Conservation (phyloP, 495 filamentous ascomycete species). For the Penicillium soppii region DNA sequence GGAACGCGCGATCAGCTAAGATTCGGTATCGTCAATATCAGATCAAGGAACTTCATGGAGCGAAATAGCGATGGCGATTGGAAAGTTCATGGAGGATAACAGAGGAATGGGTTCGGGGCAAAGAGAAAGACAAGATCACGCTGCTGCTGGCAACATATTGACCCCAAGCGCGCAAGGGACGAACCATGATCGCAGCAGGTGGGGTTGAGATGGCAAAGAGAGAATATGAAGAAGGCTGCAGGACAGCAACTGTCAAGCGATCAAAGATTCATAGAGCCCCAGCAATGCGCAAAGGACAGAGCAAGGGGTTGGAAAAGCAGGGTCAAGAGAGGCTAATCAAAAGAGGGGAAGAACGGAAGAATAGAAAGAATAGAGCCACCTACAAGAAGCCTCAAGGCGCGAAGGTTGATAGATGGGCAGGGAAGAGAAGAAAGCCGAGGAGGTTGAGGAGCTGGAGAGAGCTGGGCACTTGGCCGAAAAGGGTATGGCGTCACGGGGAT, state of each 20-base stretch:
- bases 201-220: constrained; percentile 12
- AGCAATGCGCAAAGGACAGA: constrained; percentile 26
- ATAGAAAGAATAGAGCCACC: constrained; percentile 39
- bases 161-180: not conserved
- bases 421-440: constrained; percentile 15
- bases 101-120: constrained; percentile 15
- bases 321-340: constrained; percentile 14
- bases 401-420: constrained; percentile 19
- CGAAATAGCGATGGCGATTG: constrained; percentile 18
- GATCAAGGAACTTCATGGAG: constrained; percentile 29
- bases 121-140: constrained; percentile 20
- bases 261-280: constrained; percentile 16
- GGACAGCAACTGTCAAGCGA: constrained; percentile 12
- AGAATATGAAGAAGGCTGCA: constrained; percentile 16
- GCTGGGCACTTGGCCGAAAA: constrained; percentile 21
- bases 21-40: constrained; percentile 42
- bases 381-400: constrained; percentile 45
- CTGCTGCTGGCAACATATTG: constrained; percentile 7
- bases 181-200: constrained; percentile 7
- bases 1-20: constrained; percentile 34
- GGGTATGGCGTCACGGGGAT: constrained; percentile 9
- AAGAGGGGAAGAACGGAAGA: constrained; percentile 21
- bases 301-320: constrained; percentile 16
- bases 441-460: constrained; percentile 23
- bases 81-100: constrained; percentile 21